Evolutionary conservation across 2,329 filamentous ascomycete species (phyloP).

Genomic region (Trichoderma guizhouense): DNA sequence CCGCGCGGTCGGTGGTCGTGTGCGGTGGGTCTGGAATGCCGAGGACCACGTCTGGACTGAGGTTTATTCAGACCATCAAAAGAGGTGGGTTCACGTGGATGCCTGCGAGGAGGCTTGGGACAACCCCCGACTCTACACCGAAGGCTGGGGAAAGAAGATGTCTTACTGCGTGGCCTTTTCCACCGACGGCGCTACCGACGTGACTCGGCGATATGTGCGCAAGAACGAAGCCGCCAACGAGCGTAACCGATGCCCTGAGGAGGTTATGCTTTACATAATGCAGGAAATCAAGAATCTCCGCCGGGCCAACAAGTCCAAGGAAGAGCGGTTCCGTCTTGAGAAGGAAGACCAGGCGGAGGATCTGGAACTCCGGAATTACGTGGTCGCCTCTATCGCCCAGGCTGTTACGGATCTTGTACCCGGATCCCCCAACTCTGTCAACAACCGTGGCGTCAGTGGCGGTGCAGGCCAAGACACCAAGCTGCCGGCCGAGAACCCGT

Average conservation of each 20-base stretch:
- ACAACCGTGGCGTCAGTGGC: slow-evolving; percentile 21
- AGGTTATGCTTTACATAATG: slow-evolving; percentile 86
- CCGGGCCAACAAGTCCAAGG: slow-evolving; percentile 79
- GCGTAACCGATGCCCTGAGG: slow-evolving; percentile 77
- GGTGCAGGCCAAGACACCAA: slow-evolving; percentile 54
- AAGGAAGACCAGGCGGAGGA: slow-evolving; percentile 77
- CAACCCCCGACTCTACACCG: slow-evolving; percentile 84
- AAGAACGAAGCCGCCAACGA: slow-evolving; percentile 70
- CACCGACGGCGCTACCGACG: slow-evolving; percentile 72
- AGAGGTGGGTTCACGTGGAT: slow-evolving; percentile 95
- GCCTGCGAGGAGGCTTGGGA: slow-evolving; percentile 95
- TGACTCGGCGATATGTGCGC: slow-evolving; percentile 66
- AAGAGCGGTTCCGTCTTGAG: slow-evolving; percentile 75
- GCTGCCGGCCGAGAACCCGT: slow-evolving; percentile 57
- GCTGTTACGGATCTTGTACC: slow-evolving; percentile 68
- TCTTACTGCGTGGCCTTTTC: slow-evolving; percentile 97
- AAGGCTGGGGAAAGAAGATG: slow-evolving; percentile 95
- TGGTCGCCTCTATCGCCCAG: slow-evolving; percentile 69
- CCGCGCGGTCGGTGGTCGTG: slow-evolving; percentile 82
- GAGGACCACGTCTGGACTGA: slow-evolving; percentile 99
- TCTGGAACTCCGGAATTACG: slow-evolving; percentile 69
- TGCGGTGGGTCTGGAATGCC: slow-evolving; percentile 97
- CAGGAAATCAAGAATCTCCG: slow-evolving; percentile 86
- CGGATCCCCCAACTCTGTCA: slow-evolving; percentile 36
- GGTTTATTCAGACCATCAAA: slow-evolving; percentile 89